These are phyloP conservation scores for Trichosporon sp. DNA, from an alignment of 1,284 basidiomycete species.

Conservation along the genomic window DNA sequence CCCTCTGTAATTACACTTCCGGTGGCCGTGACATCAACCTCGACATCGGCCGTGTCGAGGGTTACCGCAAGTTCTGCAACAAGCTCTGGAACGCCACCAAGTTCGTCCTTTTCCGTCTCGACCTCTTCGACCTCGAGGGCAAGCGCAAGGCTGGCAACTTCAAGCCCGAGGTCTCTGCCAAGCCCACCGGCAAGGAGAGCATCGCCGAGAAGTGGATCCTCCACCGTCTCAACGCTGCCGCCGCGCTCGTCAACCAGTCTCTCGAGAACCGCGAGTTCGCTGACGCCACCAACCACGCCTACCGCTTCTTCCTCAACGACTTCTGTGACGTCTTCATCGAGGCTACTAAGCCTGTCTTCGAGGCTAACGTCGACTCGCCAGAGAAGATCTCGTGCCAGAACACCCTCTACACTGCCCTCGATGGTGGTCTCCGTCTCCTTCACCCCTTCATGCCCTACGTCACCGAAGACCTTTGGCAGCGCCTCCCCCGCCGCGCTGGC, in stretches of 20 bases:
- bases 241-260: slow-evolving; percentile 72
- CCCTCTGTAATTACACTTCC: slow-evolving; percentile 87
- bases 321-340: slow-evolving; percentile 98
- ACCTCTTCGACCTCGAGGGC: slow-evolving; percentile 59
- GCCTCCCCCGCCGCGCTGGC: slow-evolving; percentile 79
- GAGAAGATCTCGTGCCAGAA: slow-evolving; percentile 84
- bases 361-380: slow-evolving; percentile 67
- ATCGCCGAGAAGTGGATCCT: slow-evolving; percentile 95
- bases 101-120: slow-evolving; percentile 94
- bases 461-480: slow-evolving; percentile 98
- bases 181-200: slow-evolving; percentile 86
- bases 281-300: slow-evolving; percentile 77
- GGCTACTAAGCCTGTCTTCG: slow-evolving; percentile 96
- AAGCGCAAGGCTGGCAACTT: slow-evolving; percentile 63
- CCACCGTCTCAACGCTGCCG: slow-evolving; percentile 86
- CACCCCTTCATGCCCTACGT: slow-evolving; percentile 99
- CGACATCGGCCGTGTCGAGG: slow-evolving; percentile 95
- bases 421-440: slow-evolving; percentile 82
- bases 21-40: slow-evolving; percentile 93
- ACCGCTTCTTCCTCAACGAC: slow-evolving; percentile 99
- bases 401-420: slow-evolving; percentile 93
- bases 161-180: slow-evolving; percentile 67
- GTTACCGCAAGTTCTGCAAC: slow-evolving; percentile 99
- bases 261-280: slow-evolving; percentile 88
- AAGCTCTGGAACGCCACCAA: slow-evolving; percentile 99